These are phyloP conservation scores for Fusarium lateritium DNA, from an alignment of 2,329 filamentous ascomycete genomes.

Conservation along the genomic window DNA sequence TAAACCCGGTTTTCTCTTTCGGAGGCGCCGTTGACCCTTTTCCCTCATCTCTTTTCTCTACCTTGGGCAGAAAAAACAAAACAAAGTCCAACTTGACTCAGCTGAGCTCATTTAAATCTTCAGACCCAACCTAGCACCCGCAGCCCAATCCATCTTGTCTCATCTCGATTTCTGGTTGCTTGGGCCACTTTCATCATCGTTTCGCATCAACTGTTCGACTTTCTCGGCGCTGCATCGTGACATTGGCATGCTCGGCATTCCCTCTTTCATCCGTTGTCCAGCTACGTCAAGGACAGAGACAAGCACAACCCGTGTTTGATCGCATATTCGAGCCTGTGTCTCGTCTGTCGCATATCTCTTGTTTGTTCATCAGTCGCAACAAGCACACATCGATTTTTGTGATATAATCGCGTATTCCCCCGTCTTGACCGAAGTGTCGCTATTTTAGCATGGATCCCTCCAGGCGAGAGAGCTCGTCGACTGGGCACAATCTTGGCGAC, in stretches of 20 bases:
- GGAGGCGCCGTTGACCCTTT: conserved; percentile 29
- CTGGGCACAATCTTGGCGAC: conserved; percentile 56
- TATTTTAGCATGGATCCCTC: conserved; percentile 61
- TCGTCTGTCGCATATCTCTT: conserved; percentile 14
- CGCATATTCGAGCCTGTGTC: conserved; percentile 14
- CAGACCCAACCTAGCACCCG: conserved; percentile 23
- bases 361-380: conserved; percentile 17
- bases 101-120: conserved; percentile 27
- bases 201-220: conserved; percentile 30
- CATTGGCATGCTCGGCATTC: conserved; percentile 51
- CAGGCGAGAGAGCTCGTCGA: conserved; percentile 52
- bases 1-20: conserved; percentile 3
- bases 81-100: conserved; percentile 20
- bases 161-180: conserved; percentile 24
- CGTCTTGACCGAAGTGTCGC: conserved; percentile 19
- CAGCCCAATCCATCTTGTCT: conserved; percentile 19
- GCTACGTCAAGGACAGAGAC: conserved; percentile 27
- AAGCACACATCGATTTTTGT: conserved; percentile 22
- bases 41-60: conserved; percentile 17
- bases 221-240: conserved; percentile 40
- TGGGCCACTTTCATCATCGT: conserved; percentile 35
- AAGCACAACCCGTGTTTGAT: conserved; percentile 24
- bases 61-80: conserved; percentile 22
- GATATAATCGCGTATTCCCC: conserved; percentile 18
- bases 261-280: conserved; percentile 37